phyloP scores from a whole-genome alignment of 805 yeast species.

The Wickerhamiella qilinensis region DNA sequence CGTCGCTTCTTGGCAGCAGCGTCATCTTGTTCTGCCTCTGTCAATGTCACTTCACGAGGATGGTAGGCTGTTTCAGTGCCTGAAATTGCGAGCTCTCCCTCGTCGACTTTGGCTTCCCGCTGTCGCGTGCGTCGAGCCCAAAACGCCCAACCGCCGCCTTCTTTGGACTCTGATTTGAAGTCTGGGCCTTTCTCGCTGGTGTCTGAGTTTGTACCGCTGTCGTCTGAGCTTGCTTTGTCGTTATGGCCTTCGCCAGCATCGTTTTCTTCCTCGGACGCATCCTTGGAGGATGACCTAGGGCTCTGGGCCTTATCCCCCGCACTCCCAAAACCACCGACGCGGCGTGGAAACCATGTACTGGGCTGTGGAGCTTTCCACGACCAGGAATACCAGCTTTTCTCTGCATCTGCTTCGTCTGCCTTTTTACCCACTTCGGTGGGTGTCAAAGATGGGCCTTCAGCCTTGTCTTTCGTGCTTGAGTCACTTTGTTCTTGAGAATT shows the following conservation, averaged over 20 bases:
- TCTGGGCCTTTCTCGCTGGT: not conserved
- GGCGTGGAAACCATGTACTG: not conserved
- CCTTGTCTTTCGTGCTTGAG: not conserved
- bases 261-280: too few relatives aligned
- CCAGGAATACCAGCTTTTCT: conserved; percentile 3
- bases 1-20: conserved; percentile 3
- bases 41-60: conserved; percentile 16
- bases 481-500: not conserved
- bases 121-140: conserved; percentile 15
- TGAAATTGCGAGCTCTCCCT: conserved; percentile 17
- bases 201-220: too few relatives aligned
- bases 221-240: not conserved
- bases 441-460: not conserved
- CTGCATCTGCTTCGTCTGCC: not conserved
- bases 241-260: not conserved
- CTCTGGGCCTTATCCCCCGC: too few relatives aligned
- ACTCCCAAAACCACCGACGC: not conserved
- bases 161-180: not conserved
- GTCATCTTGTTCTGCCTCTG: conserved; percentile 4
- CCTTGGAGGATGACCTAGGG: too few relatives aligned
- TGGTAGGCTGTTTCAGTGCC: conserved; percentile 18
- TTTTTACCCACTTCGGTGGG: not conserved
- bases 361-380: conserved; percentile 1
- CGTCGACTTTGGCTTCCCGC: conserved; percentile 9
- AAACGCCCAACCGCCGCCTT: conserved; percentile 21